Evolutionary conservation across 331 rosid genomes (phyloP).

Genomic region (Erythrophleum ivorense): DNA sequence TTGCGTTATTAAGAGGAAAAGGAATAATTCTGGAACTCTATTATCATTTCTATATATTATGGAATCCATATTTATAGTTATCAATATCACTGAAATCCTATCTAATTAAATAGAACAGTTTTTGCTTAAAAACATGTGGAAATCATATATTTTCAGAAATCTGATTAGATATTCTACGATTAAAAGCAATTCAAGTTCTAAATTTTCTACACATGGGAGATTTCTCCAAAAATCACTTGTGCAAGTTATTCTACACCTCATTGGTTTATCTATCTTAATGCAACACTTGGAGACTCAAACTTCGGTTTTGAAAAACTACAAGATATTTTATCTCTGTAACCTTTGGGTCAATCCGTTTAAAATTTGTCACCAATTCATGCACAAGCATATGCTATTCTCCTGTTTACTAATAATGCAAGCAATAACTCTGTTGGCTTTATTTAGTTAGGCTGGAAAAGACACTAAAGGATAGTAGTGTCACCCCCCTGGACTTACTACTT

Average conservation of each 20-base stretch:
- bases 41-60: background rate
- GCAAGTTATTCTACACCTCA: background rate
- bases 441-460: background rate
- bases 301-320: background rate
- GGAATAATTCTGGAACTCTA: background rate
- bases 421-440: background rate
- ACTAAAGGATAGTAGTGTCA: background rate
- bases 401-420: background rate
- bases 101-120: background rate
- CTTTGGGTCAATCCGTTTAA: background rate
- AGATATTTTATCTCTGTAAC: background rate
- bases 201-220: background rate
- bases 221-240: background rate
- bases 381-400: background rate
- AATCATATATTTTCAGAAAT: background rate
- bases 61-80: background rate
- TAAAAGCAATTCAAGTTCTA: background rate
- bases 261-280: background rate
- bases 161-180: slow-evolving; percentile 3
- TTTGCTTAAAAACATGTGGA: background rate
- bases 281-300: background rate
- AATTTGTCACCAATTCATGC: background rate
- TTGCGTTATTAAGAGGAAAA: background rate
- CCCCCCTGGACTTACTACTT: no score
- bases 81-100: background rate